Conservation (phyloP, 2,329 filamentous ascomycete species). For the Nemania sp. region DNA sequence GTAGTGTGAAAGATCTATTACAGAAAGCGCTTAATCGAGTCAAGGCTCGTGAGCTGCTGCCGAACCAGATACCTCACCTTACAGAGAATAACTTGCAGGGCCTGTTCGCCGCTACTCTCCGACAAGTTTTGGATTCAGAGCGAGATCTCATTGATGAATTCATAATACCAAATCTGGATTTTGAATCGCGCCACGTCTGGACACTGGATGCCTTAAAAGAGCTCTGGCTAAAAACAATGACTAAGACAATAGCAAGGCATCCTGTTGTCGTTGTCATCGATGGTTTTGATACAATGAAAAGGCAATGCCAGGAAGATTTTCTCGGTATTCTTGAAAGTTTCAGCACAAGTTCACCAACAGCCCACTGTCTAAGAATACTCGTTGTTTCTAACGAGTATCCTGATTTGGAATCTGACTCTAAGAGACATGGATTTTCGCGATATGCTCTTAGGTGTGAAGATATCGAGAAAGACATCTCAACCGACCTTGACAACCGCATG, state of each 20-base stretch:
- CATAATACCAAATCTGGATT: background rate
- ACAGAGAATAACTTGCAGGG: constrained; percentile 8
- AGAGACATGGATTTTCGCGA: background rate
- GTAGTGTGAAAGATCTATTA: background rate
- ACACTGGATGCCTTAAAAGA: background rate
- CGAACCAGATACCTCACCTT: background rate
- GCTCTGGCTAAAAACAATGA: background rate
- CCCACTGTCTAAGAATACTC: background rate
- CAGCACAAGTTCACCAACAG: background rate
- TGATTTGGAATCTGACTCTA: background rate
- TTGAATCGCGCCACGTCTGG: background rate
- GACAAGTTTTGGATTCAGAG: background rate
- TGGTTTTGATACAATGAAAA: constrained; percentile 9
- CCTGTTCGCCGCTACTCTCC: background rate
- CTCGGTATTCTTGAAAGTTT: background rate
- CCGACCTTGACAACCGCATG: background rate
- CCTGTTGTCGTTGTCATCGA: background rate
- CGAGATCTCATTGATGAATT: background rate
- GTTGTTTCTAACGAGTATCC: constrained; percentile 4
- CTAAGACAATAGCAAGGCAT: background rate
- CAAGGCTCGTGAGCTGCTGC: background rate
- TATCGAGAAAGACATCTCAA: background rate
- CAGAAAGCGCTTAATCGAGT: background rate
- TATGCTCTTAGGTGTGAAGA: background rate
- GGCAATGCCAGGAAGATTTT: background rate